These are phyloP conservation scores for Cicer yamashitae DNA, from an alignment of 306 rosid genomes.

Conservation along the genomic window DNA sequence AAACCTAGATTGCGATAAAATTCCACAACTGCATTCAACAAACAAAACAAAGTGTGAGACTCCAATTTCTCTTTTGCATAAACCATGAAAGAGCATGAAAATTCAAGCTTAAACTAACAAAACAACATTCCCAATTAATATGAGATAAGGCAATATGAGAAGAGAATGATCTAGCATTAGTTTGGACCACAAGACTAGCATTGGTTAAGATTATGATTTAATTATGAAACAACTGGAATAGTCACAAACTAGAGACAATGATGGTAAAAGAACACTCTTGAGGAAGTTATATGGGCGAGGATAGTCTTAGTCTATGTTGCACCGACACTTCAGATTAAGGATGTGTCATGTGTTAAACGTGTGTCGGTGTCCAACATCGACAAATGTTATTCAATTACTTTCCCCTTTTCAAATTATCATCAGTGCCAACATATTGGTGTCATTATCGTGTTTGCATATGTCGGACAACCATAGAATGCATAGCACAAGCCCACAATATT, in stretches of 20 bases:
- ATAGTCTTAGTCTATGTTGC: too few species aligned
- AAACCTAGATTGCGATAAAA: constrained; percentile 91
- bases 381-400: too few species aligned
- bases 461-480: constrained; percentile 17
- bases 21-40: constrained; percentile 77
- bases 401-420: too few species aligned
- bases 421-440: too few species aligned
- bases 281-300: too few species aligned
- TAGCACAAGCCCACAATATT: neutral
- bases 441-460: too few species aligned
- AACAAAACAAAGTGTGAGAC: constrained; percentile 27
- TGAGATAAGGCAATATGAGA: constrained; percentile 7
- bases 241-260: neutral
- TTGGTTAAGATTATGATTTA: neutral
- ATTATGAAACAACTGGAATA: neutral
- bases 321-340: too few species aligned
- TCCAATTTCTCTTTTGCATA: constrained; percentile 25
- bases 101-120: constrained; percentile 11
- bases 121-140: constrained; percentile 11
- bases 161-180: constrained; percentile 3
- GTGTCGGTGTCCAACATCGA: too few species aligned
- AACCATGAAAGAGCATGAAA: constrained; percentile 25
- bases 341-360: too few species aligned
- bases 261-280: too few species aligned
- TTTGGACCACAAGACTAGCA: constrained; percentile 7